These are phyloP conservation scores for Fragilaria radians DNA, from an alignment of 108 stramenopile species.

Conservation along the genomic window DNA sequence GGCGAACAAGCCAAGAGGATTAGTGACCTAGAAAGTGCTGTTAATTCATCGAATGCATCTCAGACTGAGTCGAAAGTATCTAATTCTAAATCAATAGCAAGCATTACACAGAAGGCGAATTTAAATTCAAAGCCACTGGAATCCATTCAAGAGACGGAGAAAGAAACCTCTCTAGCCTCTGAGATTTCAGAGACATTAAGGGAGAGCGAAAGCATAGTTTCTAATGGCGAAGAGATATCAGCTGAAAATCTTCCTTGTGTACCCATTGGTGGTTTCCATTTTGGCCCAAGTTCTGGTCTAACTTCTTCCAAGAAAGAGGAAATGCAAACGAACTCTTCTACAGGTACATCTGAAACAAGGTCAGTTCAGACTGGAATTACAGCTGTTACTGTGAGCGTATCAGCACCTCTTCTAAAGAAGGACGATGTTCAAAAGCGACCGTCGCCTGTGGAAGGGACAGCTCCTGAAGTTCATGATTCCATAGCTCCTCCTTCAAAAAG, in stretches of 20 bases:
- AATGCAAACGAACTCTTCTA: not conserved
- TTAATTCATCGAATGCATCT: not conserved
- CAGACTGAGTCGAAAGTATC: not conserved
- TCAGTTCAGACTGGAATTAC: not conserved
- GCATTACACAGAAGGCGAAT: not conserved
- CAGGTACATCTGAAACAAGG: not conserved
- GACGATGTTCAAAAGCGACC: not conserved
- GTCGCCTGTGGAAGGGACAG: not conserved
- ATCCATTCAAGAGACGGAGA: not conserved
- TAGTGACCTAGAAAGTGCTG: constrained; percentile 4
- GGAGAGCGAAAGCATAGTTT: constrained; percentile 3
- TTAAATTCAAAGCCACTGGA: not conserved
- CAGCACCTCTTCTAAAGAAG: too few relatives aligned
- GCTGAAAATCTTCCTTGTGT: constrained; percentile 17
- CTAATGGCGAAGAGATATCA: not conserved
- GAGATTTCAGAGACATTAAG: not conserved
- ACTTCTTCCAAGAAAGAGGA: not conserved
- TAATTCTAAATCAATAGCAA: not conserved
- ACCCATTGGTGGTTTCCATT: constrained; percentile 51
- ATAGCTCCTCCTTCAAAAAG: not conserved
- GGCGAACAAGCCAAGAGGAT: constrained; percentile 24
- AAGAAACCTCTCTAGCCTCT: not conserved
- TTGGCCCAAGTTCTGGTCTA: constrained; percentile 25
- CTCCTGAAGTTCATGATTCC: not conserved
- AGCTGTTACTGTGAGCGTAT: not conserved